Percentiles rank a stretch among this genome's conserved stretches.
These are phyloP conservation scores for Pseudogymnoascus destructans DNA, from an alignment of 2,329 filamentous ascomycete genomes.

Conservation along the genomic window DNA sequence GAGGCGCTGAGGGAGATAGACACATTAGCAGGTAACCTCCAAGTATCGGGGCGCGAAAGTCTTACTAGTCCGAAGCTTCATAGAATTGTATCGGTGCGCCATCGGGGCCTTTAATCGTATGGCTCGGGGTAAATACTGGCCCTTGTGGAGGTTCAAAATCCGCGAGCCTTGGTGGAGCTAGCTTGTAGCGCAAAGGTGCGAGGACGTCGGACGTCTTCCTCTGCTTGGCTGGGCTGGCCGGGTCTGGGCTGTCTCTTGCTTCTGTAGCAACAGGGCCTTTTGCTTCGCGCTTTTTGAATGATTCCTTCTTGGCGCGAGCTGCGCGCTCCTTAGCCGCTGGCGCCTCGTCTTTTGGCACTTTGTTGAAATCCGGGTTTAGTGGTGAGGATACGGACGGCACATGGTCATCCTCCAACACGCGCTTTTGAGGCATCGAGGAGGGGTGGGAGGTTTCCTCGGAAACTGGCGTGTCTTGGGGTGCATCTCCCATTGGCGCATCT, in stretches of 20 bases:
- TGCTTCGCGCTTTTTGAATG: conserved; percentile 54
- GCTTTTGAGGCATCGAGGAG: conserved; percentile 48
- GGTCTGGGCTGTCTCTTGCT: conserved; percentile 43
- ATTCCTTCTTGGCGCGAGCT: conserved; percentile 48
- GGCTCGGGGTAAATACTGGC: conserved; percentile 43
- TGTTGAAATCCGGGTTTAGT: conserved; percentile 53
- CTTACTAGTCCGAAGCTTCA: conserved; percentile 53
- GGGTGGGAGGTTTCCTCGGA: conserved; percentile 30
- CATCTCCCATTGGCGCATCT: not conserved
- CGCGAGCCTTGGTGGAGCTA: conserved; percentile 47
- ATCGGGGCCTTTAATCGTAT: conserved; percentile 37
- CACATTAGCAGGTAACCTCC: not conserved
- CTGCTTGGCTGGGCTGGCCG: conserved; percentile 27
- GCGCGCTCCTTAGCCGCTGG: conserved; percentile 24
- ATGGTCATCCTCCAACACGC: conserved; percentile 55
- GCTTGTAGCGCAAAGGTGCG: conserved; percentile 47
- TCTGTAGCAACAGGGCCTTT: conserved; percentile 34
- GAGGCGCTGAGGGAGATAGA: conserved; percentile 33
- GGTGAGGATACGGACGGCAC: conserved; percentile 60
- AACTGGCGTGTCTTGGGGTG: conserved; percentile 21
- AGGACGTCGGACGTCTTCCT: conserved; percentile 29
- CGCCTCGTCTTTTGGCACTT: conserved; percentile 35
- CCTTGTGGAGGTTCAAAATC: conserved; percentile 49
- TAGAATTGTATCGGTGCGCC: conserved; percentile 43
- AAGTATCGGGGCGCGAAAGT: conserved; percentile 11